Evolutionary conservation across 768 basidiomycete genomes (phyloP).

Genomic region (Boletus edulis): DNA sequence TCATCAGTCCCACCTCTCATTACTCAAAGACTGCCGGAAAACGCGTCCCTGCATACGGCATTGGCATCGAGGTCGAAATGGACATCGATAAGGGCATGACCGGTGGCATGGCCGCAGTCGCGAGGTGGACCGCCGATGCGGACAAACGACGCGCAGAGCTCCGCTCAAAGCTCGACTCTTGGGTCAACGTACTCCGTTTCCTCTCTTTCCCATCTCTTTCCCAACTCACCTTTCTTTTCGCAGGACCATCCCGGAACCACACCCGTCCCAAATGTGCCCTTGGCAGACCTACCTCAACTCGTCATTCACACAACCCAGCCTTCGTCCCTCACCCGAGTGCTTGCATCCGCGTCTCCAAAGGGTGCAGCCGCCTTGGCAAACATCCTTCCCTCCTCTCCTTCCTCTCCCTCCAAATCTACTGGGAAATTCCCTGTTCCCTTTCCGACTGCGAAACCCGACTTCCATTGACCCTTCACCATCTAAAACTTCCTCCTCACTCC

Average conservation of each 20-base stretch:
- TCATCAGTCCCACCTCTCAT: slow-evolving; percentile 71
- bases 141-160: slow-evolving; percentile 62
- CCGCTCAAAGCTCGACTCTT: slow-evolving; percentile 55
- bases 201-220: not conserved
- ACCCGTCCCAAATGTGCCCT: slow-evolving; percentile 56
- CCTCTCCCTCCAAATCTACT: slow-evolving; percentile 41
- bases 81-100: slow-evolving; percentile 78
- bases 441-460: slow-evolving; percentile 39
- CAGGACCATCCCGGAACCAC: slow-evolving; percentile 50
- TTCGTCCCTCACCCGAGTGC: slow-evolving; percentile 65
- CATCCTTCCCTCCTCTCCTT: slow-evolving; percentile 30
- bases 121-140: slow-evolving; percentile 76
- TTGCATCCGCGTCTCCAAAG: slow-evolving; percentile 76
- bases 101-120: slow-evolving; percentile 86
- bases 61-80: slow-evolving; percentile 86
- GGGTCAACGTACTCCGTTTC: slow-evolving; percentile 50
- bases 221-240: slow-evolving; percentile 11
- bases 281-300: slow-evolving; percentile 64
- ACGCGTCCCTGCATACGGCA: slow-evolving; percentile 76
- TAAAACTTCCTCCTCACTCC: slow-evolving; percentile 52
- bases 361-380: slow-evolving; percentile 33
- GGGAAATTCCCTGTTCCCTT: slow-evolving; percentile 39
- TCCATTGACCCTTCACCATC: slow-evolving; percentile 39
- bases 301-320: slow-evolving; percentile 45
- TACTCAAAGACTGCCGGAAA: slow-evolving; percentile 63